These are phyloP conservation scores for Polytrichum formosum DNA, from an alignment of 225 moss, liverwort and hornwort species.

Conservation along the genomic window DNA sequence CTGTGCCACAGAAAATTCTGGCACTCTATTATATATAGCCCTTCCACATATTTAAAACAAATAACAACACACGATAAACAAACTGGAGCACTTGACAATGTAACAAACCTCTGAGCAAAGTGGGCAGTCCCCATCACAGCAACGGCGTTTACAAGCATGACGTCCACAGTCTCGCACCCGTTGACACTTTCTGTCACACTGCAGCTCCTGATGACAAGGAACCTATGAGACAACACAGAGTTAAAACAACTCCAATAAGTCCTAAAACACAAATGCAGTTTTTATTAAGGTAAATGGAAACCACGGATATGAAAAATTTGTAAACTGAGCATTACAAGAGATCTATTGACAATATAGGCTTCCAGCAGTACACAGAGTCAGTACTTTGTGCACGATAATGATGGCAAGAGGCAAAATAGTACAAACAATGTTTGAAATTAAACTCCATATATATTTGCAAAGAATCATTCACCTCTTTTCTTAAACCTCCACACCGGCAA, in stretches of 20 bases:
- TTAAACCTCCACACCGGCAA: slow-evolving; percentile 89
- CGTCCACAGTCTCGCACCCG: slow-evolving; percentile 74
- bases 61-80: background rate
- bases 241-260: background rate
- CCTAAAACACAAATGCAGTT: too few relatives aligned
- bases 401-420: too few relatives aligned
- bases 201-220: slow-evolving; percentile 86
- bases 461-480: slow-evolving; percentile 61
- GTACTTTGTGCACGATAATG: too few relatives aligned
- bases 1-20: too few relatives aligned
- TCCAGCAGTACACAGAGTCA: too few relatives aligned
- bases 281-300: too few relatives aligned
- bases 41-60: background rate
- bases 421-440: too few relatives aligned
- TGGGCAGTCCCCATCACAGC: slow-evolving; percentile 85
- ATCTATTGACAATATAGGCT: too few relatives aligned
- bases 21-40: too few relatives aligned
- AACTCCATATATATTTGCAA: background rate
- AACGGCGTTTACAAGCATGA: slow-evolving; percentile 85
- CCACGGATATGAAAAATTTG: too few relatives aligned
- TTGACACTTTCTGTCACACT: slow-evolving; percentile 90
- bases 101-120: slow-evolving; percentile 80
- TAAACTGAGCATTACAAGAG: too few relatives aligned
- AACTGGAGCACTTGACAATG: background rate
- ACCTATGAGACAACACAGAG: slow-evolving; percentile 35